Percentiles rank a stretch among this genome's conserved stretches.
phyloP scores from a whole-genome alignment of 345 rosid species.

The rapeseed (Brassica napus) region Da-Ae NC_063443.1:16126001-16126500 shows the following conservation, averaged over 20 bases:
- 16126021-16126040: constrained; percentile 2
- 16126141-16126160: neutral
- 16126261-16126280: neutral
- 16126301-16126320: neutral
- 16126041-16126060: neutral
- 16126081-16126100: neutral
- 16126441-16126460: constrained; percentile 19
- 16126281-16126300: constrained; percentile 1
- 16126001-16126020: constrained; percentile 3
- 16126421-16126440: constrained; percentile 29
- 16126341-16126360: neutral
- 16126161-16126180: neutral
- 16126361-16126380: constrained; percentile 10
- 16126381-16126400: constrained; percentile 33
- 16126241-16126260: neutral
- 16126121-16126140: neutral
- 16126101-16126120: neutral
- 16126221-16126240: neutral
- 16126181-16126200: neutral
- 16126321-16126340: constrained; percentile 22
- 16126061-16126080: neutral
- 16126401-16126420: constrained; percentile 28
- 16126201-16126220: neutral
- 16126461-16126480: constrained; percentile 30
- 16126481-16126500: constrained; percentile 6